Evolutionary conservation across 1,284 basidiomycete species (phyloP).

Genomic region (Xerocomus nothofagi): DNA sequence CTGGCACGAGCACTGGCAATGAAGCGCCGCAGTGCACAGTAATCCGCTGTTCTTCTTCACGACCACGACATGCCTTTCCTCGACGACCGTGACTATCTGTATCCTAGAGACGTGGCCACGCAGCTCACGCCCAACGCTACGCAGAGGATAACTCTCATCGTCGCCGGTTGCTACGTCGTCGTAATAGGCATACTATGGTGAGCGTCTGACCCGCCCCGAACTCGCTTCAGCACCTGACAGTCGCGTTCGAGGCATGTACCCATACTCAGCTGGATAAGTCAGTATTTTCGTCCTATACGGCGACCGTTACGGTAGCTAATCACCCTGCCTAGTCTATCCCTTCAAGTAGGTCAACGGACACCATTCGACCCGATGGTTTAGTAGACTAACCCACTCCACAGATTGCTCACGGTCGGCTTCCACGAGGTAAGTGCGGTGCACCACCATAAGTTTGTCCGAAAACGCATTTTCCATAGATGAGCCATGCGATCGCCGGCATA

Average conservation of each 20-base stretch:
- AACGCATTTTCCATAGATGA: constrained; percentile 57
- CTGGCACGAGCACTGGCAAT: no score
- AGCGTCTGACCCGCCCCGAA: constrained; percentile 25
- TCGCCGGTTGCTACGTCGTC: constrained; percentile 72
- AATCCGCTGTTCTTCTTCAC: constrained; percentile 9
- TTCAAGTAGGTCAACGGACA: constrained; percentile 69
- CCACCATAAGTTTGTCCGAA: background rate
- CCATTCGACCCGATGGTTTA: background rate
- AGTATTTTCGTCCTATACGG: constrained; percentile 34
- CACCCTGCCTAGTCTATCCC: constrained; percentile 69
- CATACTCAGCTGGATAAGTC: constrained; percentile 69
- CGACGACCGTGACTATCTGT: constrained; percentile 26
- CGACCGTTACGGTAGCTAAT: constrained; percentile 18
- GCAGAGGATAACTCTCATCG: constrained; percentile 74
- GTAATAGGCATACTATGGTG: constrained; percentile 76
- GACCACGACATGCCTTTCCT: constrained; percentile 34
- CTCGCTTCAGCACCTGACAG: constrained; percentile 10
- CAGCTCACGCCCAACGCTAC: constrained; percentile 65
- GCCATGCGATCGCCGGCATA: constrained; percentile 78
- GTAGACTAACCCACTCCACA: constrained; percentile 32
- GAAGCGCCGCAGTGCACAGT: constrained; percentile 6
- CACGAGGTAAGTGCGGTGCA: constrained; percentile 64
- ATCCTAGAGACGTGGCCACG: constrained; percentile 38
- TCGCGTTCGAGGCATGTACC: constrained; percentile 66
- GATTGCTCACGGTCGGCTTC: constrained; percentile 82